Evolutionary conservation across 1,139 yeast genomes (phyloP), one percentile per base, ranked within the genome.

Genomic region (Kurtzmaniella quercitrusa): DNA sequence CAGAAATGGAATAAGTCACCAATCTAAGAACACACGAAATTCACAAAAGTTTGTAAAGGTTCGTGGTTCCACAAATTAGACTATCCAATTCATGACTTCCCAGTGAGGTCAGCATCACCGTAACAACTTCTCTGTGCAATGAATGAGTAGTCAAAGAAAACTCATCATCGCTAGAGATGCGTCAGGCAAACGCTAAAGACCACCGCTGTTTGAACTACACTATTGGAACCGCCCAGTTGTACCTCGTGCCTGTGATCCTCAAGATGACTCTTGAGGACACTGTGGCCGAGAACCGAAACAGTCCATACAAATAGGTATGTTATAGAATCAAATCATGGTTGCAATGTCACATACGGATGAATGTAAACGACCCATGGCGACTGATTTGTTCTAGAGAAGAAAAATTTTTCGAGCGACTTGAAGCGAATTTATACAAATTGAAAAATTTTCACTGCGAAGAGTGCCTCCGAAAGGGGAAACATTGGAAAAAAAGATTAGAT

Each of bases 361-460:
- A 77, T 82, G 88, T 81, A 81, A 77, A 79, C 88, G 85, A 82
- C 84, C 88, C 87, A 82, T 82, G 67, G 73, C 78, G 76, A 70
- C 67, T 67, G 73, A 63, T 73, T 63, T 56, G 58, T 58, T 48
- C 55, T 54, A 33, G 46, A 46, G 43, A 41, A 27, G 34, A 46
- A 41, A 45, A 40, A 38, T 36, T 38, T 39, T 41, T 34, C 14
- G 12, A 27, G 25, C 15, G 41, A 44, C 45, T 17, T 29, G 44
- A 39, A 38, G 39, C 40, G 42, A 10, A 10, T 36, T 36, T 36
- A 36, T 36, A 36, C 6, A 17, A 12, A 40, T 21, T 45, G 45
- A 46, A 54, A 54, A 60, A 49, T 48, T 59, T 55, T 54, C 47
- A 46, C 31, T 46, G 43, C 53, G 51, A 27, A 27, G 31, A 27